Evolutionary conservation across 1,284 basidiomycete genomes (phyloP), one percentile per base, ranked within the genome.

Genomic region (Phellopilus nigrolimitatus): DNA sequence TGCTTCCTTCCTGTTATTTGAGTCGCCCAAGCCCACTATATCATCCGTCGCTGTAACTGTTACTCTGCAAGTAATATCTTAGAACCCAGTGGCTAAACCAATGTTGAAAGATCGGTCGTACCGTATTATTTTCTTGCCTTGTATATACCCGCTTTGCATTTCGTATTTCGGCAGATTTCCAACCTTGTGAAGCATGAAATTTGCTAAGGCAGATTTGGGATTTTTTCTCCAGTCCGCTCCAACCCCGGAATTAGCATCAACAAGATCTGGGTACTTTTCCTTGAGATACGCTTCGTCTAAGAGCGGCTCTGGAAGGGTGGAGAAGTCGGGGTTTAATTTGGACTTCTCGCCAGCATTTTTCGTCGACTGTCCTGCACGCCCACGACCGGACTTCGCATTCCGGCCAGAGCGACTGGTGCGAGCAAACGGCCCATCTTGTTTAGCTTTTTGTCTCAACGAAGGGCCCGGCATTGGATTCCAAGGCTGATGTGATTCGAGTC

Each of bases 1-100:
- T 1, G 93, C 87, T 27, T 85, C 79, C 59, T 85, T 88, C 62
- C 75, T 81, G 7, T 67, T 71, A 1, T 69, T n/a, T 47, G 75
- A 72, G 64, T 97, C 94, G 2, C 73, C 93, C 62, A 75, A 60
- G 13, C 73, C 82, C 47, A 73, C 61, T 24, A 86, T 60, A 10
- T 71, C 71, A 22, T 71, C 67, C 28, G 72, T 66, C 3, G 84
- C 57, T 4, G 61, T 62, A 12, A 79, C 71, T 12, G 71, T 76
- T 1, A 73, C 71, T 59, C 82, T 84, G 57, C 41, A 57, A 19
- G 44, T n/a, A 28, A 9, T 15, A 1, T 9, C 38, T 21, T 45
- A 31, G 21, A 13, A 39, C 36, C 15, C 39, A 30, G 37, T 38
- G 38, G 22, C 39, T 3, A 37, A 21, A 53, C 37, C 33, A 31